These are phyloP conservation scores for Blepharisma japonicum DNA, from an alignment of 73 alveolate species.

Conservation along the genomic window DNA sequence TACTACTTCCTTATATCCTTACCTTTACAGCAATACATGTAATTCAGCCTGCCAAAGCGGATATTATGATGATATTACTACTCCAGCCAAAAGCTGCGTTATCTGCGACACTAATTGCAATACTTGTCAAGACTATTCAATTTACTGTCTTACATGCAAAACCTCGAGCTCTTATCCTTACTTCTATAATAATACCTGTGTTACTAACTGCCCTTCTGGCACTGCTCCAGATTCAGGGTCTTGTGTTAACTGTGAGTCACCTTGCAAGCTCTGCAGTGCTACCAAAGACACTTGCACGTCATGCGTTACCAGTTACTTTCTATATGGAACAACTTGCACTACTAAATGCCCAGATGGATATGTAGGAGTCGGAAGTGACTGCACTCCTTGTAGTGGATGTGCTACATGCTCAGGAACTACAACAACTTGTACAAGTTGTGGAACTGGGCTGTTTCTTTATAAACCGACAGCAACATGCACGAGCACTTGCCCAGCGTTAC, in stretches of 20 bases:
- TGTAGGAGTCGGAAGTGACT: not conserved
- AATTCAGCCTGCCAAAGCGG: constrained; percentile 25
- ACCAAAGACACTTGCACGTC: not conserved
- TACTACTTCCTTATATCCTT: constrained; percentile 9
- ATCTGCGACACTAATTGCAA: not conserved
- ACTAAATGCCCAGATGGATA: not conserved
- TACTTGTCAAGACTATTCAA: not conserved
- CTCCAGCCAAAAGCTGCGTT: not conserved
- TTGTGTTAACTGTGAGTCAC: not conserved
- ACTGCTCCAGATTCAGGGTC: not conserved
- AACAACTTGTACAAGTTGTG: constrained; percentile 28
- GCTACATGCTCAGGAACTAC: constrained; percentile 14
- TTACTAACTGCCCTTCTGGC: not conserved
- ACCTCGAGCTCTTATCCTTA: constrained; percentile 3
- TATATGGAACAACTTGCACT: not conserved
- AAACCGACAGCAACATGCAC: not conserved
- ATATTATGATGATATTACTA: constrained; percentile 8
- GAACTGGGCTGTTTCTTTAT: not conserved
- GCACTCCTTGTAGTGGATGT: not conserved
- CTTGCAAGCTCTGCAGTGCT: not conserved
- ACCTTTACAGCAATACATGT: constrained; percentile 7
- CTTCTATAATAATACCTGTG: not conserved
- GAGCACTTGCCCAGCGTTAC: not conserved
- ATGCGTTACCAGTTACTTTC: not conserved
- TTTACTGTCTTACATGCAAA: constrained; percentile 1